Evolutionary conservation across 352 stramenopile genomes (phyloP), one percentile per base, ranked within the genome.

Genomic region (Sclerospora graminicola): DNA sequence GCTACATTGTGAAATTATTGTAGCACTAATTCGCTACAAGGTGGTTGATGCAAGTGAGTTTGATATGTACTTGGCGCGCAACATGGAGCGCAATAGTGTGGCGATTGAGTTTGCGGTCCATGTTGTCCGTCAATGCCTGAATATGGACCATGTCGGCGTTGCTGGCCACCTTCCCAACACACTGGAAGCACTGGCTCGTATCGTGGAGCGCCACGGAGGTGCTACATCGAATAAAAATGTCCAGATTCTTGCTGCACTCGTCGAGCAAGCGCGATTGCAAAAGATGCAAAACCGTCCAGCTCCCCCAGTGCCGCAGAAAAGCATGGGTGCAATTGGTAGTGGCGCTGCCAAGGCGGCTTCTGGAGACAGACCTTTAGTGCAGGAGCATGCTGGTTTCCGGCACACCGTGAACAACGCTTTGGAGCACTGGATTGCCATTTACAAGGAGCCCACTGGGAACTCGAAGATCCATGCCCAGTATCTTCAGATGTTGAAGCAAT

Each of bases 391-490:
- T 30, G 75, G 73, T 40, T 93, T 89, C 54, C 75, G 75, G 8
- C 79, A 93, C 59, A 93, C 81, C 0, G 79, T 93, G 21, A 89
- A 72, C 64, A 93, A 93, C 37, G 81, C 98, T 36, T 63, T 99
- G 42, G 94, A 99, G 47, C 84, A 97, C 63, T 99, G 96, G 96
- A 97, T 99, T 34, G 91, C 94, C 14, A 84, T 99, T 33, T 96
- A 97, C 56, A 97, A 87, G 58, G 94, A 99, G 28, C 78, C 81
- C 9, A 76, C 68, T 16, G 81, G 76, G 27, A 90, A 88, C 52
- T 95, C 97, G 44, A 98, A 98, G 65, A 92, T 96, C 31, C 77
- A 98, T 51, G 71, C 77, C n/a, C 90, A 98, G 57, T 99, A 97
- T 65, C 78, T 99, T 9, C 84, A 97, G 58, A 87, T 98, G 62